A percentile compares a stretch with the other conserved stretches of the same genome.
These are phyloP conservation scores for Chaetomium tenue DNA, from an alignment of 495 filamentous ascomycete genomes.

Conservation along the genomic window DNA sequence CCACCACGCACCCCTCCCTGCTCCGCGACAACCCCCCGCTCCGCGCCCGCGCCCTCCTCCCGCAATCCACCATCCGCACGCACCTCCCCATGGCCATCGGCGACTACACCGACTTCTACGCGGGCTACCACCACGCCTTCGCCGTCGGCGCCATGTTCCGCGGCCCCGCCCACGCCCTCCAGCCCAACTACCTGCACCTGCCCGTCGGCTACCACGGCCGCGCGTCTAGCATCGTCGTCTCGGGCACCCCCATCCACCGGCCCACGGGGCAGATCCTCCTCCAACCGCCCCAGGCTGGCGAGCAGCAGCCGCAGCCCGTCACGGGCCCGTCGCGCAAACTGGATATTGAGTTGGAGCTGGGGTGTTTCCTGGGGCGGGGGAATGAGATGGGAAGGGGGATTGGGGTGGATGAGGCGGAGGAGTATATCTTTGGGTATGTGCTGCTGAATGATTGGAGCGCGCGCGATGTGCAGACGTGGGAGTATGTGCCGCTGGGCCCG, in stretches of 20 bases:
- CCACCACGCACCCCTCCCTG: slow-evolving; percentile 40
- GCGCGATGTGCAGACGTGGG: slow-evolving; percentile 86
- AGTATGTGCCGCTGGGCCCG: slow-evolving; percentile 80
- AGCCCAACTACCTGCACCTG: slow-evolving; percentile 87
- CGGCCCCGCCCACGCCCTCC: slow-evolving; percentile 74
- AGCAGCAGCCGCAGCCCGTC: slow-evolving; percentile 54
- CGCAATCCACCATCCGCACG: slow-evolving; percentile 60
- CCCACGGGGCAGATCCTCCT: slow-evolving; percentile 86
- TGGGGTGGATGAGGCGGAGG: slow-evolving; percentile 60
- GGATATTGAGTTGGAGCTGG: slow-evolving; percentile 88
- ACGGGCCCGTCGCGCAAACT: slow-evolving; percentile 64
- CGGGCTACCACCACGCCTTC: slow-evolving; percentile 84
- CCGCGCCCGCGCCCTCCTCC: slow-evolving; percentile 40
- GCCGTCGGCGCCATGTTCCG: slow-evolving; percentile 80
- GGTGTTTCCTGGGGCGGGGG: slow-evolving; percentile 68
- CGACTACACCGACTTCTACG: slow-evolving; percentile 98
- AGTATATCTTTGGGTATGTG: slow-evolving; percentile 81
- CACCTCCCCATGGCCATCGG: slow-evolving; percentile 84
- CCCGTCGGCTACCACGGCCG: slow-evolving; percentile 89
- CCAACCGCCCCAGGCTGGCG: slow-evolving; percentile 59
- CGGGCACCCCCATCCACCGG: slow-evolving; percentile 70
- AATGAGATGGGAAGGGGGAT: slow-evolving; percentile 67
- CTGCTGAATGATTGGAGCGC: slow-evolving; percentile 96
- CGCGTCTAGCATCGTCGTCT: slow-evolving; percentile 73
- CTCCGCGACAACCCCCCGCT: slow-evolving; percentile 40